Conservation (phyloP, 2,329 filamentous ascomycete species). For the Dothideomycetidae sp. region DNA sequence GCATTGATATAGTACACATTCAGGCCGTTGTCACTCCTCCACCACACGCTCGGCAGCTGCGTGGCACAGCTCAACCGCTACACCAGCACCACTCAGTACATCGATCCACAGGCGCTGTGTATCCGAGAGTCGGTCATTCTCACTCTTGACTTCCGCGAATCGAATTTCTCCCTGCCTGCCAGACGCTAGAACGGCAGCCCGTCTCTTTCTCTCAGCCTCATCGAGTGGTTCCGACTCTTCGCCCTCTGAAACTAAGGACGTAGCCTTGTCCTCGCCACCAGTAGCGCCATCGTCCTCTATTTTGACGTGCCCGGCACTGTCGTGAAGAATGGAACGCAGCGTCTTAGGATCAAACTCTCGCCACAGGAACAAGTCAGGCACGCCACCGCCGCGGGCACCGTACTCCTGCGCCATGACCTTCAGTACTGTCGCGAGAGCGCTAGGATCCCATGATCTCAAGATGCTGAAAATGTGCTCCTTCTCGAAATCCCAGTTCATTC, state of each 20-base stretch:
- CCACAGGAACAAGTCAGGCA: conserved; percentile 92
- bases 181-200: conserved; percentile 1
- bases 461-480: conserved; percentile 68
- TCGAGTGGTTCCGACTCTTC: conserved; percentile 10
- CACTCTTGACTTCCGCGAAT: conserved; percentile 37
- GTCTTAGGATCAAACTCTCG: conserved; percentile 24
- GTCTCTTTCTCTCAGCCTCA: conserved; percentile 10
- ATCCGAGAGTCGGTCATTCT: conserved; percentile 86
- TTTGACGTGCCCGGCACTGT: conserved; percentile 14
- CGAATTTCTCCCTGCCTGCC: conserved; percentile 20
- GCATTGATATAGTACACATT: too few relatives aligned
- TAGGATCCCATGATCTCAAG: conserved; percentile 61
- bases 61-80: conserved; percentile 69
- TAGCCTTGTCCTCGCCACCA: background rate
- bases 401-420: conserved; percentile 96
- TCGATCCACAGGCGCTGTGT: conserved; percentile 96
- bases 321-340: background rate
- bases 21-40: too few relatives aligned
- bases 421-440: conserved; percentile 69
- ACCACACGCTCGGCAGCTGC: conserved; percentile 45
- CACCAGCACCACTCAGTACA: conserved; percentile 70
- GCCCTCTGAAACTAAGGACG: background rate
- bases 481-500: conserved; percentile 80
- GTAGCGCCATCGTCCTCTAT: conserved; percentile 12
- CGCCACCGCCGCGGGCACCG: conserved; percentile 65